A percentile compares a stretch with the other conserved stretches of the same genome.
phyloP scores from a whole-genome alignment of 306 rosid species.

The Castanea crenata region DNA sequence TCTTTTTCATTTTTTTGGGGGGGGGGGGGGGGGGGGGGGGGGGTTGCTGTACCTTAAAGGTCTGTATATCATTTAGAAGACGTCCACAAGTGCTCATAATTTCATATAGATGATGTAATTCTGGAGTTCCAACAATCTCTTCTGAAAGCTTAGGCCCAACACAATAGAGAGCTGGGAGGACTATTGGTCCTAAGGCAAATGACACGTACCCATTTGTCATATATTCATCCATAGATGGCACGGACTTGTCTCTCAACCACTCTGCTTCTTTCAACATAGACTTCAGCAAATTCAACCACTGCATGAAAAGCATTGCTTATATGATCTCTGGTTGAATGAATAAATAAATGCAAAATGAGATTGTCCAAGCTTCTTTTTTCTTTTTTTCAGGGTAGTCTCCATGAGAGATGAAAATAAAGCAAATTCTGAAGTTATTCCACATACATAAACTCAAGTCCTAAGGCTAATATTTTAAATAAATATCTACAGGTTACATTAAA shows the following conservation, averaged over 20 bases:
- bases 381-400: too few species aligned
- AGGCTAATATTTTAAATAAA: too few species aligned
- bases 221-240: slow-evolving; percentile 46
- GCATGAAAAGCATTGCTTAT: slow-evolving; percentile 24
- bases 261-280: slow-evolving; percentile 74
- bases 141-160: slow-evolving; percentile 76
- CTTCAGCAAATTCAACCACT: slow-evolving; percentile 76
- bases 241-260: slow-evolving; percentile 51
- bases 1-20: not conserved
- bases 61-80: slow-evolving; percentile 67
- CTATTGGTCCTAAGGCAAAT: not conserved
- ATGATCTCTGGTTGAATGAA: not conserved
- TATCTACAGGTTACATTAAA: not conserved
- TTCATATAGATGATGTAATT: slow-evolving; percentile 45
- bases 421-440: too few species aligned
- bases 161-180: slow-evolving; percentile 76
- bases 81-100: slow-evolving; percentile 70
- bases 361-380: not conserved
- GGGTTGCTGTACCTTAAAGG: slow-evolving; percentile 48
- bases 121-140: slow-evolving; percentile 30
- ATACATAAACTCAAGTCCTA: too few species aligned
- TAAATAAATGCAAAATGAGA: not conserved
- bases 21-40: too few species aligned
- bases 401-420: too few species aligned
- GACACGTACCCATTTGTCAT: too few species aligned